phyloP scores from a whole-genome alignment of 768 basidiomycete species.

The Hypsizygus marmoreus region DNA sequence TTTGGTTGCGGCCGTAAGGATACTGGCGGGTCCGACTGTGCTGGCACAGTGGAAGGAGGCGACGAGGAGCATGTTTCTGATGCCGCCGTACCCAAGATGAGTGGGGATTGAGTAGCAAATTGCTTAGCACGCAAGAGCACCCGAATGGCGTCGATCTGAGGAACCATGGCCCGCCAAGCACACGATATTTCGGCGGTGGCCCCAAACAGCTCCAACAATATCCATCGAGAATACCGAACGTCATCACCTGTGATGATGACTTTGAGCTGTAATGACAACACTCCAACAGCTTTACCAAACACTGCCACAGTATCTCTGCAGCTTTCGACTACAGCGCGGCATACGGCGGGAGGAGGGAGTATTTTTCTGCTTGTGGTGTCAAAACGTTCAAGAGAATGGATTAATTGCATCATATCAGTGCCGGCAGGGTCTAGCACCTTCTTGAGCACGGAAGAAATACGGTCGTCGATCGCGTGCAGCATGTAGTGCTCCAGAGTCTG shows the following conservation, averaged over 20 bases:
- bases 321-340: slow-evolving; percentile 76
- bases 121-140: slow-evolving; percentile 51
- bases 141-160: slow-evolving; percentile 69
- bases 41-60: not conserved
- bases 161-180: slow-evolving; percentile 80
- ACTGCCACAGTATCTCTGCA: slow-evolving; percentile 83
- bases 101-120: slow-evolving; percentile 24
- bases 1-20: slow-evolving; percentile 10
- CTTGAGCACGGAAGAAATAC: slow-evolving; percentile 74
- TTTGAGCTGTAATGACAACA: slow-evolving; percentile 79
- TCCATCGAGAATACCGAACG: slow-evolving; percentile 83
- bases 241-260: slow-evolving; percentile 76
- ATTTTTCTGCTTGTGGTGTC: slow-evolving; percentile 75
- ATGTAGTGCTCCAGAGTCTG: slow-evolving; percentile 88
- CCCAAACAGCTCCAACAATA: slow-evolving; percentile 86
- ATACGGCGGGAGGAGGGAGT: slow-evolving; percentile 69
- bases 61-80: slow-evolving; percentile 3
- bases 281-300: slow-evolving; percentile 86
- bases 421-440: slow-evolving; percentile 88
- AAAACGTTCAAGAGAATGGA: slow-evolving; percentile 88
- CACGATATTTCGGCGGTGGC: slow-evolving; percentile 84
- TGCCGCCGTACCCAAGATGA: not conserved
- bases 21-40: slow-evolving; percentile 21
- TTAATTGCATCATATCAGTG: slow-evolving; percentile 77
- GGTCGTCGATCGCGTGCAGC: slow-evolving; percentile 79